Conservation (phyloP, 305 asterid species). For the Plantago coronopus region DNA sequence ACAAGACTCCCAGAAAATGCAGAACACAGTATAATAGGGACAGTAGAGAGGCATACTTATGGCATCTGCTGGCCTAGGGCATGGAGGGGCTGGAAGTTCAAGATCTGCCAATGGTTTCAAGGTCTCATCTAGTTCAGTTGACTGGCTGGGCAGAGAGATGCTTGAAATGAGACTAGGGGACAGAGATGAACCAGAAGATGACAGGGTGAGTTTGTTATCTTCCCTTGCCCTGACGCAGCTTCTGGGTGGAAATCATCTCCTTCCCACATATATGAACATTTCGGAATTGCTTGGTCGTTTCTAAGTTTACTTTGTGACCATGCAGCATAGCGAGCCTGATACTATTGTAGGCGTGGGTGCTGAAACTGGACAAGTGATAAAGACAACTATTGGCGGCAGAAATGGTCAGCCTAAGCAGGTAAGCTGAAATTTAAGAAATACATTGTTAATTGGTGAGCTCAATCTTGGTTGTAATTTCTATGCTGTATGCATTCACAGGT, state of each 20-base stretch:
- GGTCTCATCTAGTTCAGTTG: slow-evolving; percentile 91
- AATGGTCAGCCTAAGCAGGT: slow-evolving; percentile 97
- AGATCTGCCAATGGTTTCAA: slow-evolving; percentile 81
- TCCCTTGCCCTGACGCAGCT: slow-evolving; percentile 6
- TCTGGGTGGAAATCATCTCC: neutral
- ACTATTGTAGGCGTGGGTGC: slow-evolving; percentile 89
- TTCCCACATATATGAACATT: neutral
- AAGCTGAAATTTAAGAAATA: slow-evolving; percentile 26
- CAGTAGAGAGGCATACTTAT: slow-evolving; percentile 40
- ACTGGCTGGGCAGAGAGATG: slow-evolving; percentile 96
- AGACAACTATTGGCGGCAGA: slow-evolving; percentile 83
- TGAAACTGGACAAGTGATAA: slow-evolving; percentile 82
- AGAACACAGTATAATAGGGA: slow-evolving; percentile 34
- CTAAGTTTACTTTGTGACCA: slow-evolving; percentile 18
- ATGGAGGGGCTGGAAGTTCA: slow-evolving; percentile 95
- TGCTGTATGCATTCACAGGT: slow-evolving; percentile 50
- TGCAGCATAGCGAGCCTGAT: slow-evolving; percentile 97
- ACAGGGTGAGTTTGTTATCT: slow-evolving; percentile 53
- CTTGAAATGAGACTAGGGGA: slow-evolving; percentile 86
- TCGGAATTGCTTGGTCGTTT: slow-evolving; percentile 4
- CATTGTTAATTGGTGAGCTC: slow-evolving; percentile 23
- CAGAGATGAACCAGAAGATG: slow-evolving; percentile 71
- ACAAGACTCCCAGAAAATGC: slow-evolving; percentile 28
- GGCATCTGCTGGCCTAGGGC: slow-evolving; percentile 87
- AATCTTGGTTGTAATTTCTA: slow-evolving; percentile 19